Evolutionary conservation across 257 asterid species (phyloP).

Genomic region (Gynochthodes officinalis): DNA sequence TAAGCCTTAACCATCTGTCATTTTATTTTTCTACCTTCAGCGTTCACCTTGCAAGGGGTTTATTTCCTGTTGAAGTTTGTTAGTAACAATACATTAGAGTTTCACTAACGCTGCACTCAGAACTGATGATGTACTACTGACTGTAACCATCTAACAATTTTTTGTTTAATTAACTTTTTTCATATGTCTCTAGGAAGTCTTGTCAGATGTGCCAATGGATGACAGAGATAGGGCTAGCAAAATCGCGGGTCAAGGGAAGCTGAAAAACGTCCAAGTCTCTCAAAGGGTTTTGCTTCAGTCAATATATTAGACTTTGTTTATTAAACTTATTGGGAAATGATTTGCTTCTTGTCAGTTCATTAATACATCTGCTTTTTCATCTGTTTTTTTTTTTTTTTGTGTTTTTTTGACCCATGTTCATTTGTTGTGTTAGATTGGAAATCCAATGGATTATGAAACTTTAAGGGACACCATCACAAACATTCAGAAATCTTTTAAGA

Average conservation of each 20-base stretch:
- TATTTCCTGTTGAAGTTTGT: neutral
- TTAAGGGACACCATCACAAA: slow-evolving; percentile 63
- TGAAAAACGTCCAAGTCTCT: slow-evolving; percentile 70
- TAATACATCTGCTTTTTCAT: neutral
- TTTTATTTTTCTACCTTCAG: neutral
- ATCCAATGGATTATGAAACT: slow-evolving; percentile 80
- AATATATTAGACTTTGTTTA: slow-evolving; percentile 15
- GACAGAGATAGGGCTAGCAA: slow-evolving; percentile 65
- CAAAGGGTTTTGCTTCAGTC: slow-evolving; percentile 56
- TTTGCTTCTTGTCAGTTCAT: neutral
- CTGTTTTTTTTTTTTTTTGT: too few relatives aligned
- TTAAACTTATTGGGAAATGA: neutral
- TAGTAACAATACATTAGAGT: neutral
- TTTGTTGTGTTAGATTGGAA: slow-evolving; percentile 61
- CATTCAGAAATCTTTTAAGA: slow-evolving; percentile 48
- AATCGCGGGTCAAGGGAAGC: slow-evolving; percentile 61
- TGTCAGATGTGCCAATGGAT: slow-evolving; percentile 88
- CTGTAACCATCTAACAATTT: neutral
- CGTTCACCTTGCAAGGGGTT: neutral
- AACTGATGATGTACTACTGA: neutral
- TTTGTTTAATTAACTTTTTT: slow-evolving; percentile 13
- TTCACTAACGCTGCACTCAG: neutral
- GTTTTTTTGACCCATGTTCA: slow-evolving; percentile 10
- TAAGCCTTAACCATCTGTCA: neutral
- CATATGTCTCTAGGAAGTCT: slow-evolving; percentile 58